Base-by-base conservation (phyloP, 441 rosid genomes). In the Manihot esculenta region DNA sequence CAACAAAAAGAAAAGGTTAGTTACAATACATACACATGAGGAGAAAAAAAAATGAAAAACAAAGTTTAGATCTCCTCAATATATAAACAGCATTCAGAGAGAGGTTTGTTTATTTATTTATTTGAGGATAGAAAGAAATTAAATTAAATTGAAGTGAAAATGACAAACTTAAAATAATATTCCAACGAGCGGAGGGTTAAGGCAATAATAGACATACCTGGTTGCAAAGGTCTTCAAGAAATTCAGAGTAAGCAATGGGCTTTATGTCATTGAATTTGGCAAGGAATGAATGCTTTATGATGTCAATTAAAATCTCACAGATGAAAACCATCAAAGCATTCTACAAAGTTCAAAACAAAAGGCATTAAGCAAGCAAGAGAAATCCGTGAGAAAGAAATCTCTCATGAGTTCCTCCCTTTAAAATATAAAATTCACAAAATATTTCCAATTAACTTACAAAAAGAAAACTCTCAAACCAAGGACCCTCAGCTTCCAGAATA, bases 251-350 rank as follows among this genome's bases (percentile, higher is more conserved):
- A 24, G 82, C 90, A 78, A 91, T 85, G 59, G 99, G 98, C 81
- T 81, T 95, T 78, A 95, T 83, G 78, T 82, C 91, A 67, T 93
- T 93, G 87, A 95, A 93, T 78, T 93, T 93, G 72, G 99, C 98
- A 70, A 95, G 95, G 81, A 95, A 95, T 63, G 99, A 93, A 84
- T 95, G 99, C 77, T 95, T 93, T 79, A 93, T 88, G 67, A 88
- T 89, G 77, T 93, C 98, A 71, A 93, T 86, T 73, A 85, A 76
- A 87, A 89, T 80, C 83, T 95, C 99, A 73, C 97, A 89, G 51
- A 85, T 13, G 81, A 80, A 89, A 74, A 95, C 99, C 89, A 83
- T 69, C 24, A 86, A 78, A 42, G 98, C 96, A 72, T 92, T 89
- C 98, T 93, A 88, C 88, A 82, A 47, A 77, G 68, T 74, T 62